A percentile compares a stretch with the other conserved stretches of the same genome.
These are phyloP conservation scores for Spinacia oleracea DNA, from an alignment of 179 eudicot genomes.

Conservation along the genomic window DNA sequence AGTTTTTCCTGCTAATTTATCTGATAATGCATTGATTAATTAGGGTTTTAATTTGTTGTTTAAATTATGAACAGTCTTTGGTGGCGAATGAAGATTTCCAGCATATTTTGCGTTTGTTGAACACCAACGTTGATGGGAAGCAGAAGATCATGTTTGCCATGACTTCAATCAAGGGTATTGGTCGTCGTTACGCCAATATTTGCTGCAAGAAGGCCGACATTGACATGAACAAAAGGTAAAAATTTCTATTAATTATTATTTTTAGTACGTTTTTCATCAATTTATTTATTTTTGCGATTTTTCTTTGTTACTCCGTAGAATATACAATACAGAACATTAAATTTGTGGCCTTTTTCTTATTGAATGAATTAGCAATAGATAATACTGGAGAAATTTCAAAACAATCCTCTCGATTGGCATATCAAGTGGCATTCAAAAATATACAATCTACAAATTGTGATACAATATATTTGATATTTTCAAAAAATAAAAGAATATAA, in stretches of 20 bases:
- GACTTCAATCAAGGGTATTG: slow-evolving; percentile 94
- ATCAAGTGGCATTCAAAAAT: no score
- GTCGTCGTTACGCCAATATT: slow-evolving; percentile 81
- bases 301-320: no score
- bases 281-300: no score
- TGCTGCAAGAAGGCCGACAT: slow-evolving; percentile 88
- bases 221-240: slow-evolving; percentile 97
- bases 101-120: slow-evolving; percentile 68
- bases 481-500: no score
- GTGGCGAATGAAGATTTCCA: slow-evolving; percentile 68
- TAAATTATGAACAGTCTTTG: slow-evolving; percentile 37
- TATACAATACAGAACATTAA: neutral
- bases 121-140: slow-evolving; percentile 91
- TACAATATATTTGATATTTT: no score
- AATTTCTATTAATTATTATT: neutral
- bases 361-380: no score
- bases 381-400: no score
- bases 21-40: neutral
- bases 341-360: neutral
- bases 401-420: no score
- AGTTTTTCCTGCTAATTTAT: neutral
- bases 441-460: no score
- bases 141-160: slow-evolving; percentile 92
- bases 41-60: neutral
- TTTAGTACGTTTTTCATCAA: no score